Conservation (phyloP, 176 grass and related monocot species). For the Microstegium vimineum region DNA sequence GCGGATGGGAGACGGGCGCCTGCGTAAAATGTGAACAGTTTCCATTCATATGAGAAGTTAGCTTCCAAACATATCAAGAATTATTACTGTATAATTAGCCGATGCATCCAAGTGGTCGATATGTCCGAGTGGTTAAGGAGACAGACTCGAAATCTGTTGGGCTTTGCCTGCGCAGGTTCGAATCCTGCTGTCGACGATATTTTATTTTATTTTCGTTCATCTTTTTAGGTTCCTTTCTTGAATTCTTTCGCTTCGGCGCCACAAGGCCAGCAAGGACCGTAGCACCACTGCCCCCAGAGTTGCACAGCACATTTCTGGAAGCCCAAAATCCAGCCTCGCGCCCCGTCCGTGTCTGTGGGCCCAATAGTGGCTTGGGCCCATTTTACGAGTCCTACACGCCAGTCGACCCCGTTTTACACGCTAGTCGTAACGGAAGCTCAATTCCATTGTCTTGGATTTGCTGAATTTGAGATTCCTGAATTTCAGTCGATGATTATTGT, state of each 20-base stretch:
- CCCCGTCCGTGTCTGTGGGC: too few relatives aligned
- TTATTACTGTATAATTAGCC: accelerated
- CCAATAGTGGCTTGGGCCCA: too few relatives aligned
- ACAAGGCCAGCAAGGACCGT: too few relatives aligned
- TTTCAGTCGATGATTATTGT: too few relatives aligned
- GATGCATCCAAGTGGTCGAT: neutral
- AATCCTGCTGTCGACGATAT: conserved; percentile 65
- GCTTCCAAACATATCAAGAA: neutral
- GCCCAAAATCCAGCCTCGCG: neutral
- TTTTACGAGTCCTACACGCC: too few relatives aligned
- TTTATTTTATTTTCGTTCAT: neutral
- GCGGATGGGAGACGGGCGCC: too few relatives aligned
- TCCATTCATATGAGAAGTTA: neutral
- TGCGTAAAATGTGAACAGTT: too few relatives aligned
- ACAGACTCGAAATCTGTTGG: conserved; percentile 99
- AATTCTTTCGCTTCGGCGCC: neutral
- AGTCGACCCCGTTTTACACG: too few relatives aligned
- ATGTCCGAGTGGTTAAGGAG: conserved; percentile 99
- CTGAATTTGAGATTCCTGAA: too few relatives aligned
- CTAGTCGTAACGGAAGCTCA: too few relatives aligned
- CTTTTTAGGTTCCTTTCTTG: neutral
- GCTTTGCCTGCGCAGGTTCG: conserved; percentile 86
- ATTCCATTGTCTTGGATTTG: neutral
- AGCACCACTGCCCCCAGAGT: too few relatives aligned
- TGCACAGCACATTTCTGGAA: neutral